Evolutionary conservation across 2,329 filamentous ascomycete species (phyloP).

Genomic region (Beauveria sp.): DNA sequence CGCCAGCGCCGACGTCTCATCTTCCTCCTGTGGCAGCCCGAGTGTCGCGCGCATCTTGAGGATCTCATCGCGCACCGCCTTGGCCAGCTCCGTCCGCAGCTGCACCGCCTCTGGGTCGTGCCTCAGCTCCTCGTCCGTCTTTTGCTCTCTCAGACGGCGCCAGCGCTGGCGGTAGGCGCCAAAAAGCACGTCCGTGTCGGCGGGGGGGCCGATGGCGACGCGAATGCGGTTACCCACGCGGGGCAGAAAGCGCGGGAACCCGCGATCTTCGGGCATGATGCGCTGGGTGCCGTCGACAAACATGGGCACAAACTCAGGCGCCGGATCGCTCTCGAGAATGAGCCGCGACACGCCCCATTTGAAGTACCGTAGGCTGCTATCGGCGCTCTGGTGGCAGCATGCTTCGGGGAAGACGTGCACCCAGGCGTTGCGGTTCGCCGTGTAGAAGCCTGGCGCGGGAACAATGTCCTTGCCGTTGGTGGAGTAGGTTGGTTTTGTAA

Average conservation of each 20-base stretch:
- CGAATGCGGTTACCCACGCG: conserved; percentile 62
- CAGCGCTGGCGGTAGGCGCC: conserved; percentile 69
- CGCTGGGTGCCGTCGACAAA: conserved; percentile 87
- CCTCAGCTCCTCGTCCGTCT: conserved; percentile 41
- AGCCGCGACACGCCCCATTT: conserved; percentile 93
- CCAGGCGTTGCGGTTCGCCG: conserved; percentile 68
- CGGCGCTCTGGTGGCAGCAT: conserved; percentile 79
- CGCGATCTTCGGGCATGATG: conserved; percentile 78
- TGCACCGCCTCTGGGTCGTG: conserved; percentile 57
- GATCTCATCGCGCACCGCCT: conserved; percentile 70
- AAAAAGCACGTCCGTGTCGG: conserved; percentile 68
- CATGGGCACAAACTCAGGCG: conserved; percentile 84
- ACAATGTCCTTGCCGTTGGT: conserved; percentile 61
- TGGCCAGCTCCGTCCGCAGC: conserved; percentile 67
- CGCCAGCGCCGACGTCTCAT: conserved; percentile 66
- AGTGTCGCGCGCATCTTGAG: conserved; percentile 64
- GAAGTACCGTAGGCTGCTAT: conserved; percentile 84
- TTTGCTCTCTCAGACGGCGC: conserved; percentile 52
- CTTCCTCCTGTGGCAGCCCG: conserved; percentile 69
- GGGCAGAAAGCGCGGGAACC: conserved; percentile 74
- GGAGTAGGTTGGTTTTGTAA: conserved; percentile 43
- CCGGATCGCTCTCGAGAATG: conserved; percentile 81
- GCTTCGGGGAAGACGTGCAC: conserved; percentile 95
- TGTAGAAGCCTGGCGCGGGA: conserved; percentile 63
- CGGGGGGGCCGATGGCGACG: conserved; percentile 70